Percentiles rank a stretch among this genome's conserved stretches.
phyloP scores from a whole-genome alignment of 768 basidiomycete genomes.

The Suillus clintonianus region DNA sequence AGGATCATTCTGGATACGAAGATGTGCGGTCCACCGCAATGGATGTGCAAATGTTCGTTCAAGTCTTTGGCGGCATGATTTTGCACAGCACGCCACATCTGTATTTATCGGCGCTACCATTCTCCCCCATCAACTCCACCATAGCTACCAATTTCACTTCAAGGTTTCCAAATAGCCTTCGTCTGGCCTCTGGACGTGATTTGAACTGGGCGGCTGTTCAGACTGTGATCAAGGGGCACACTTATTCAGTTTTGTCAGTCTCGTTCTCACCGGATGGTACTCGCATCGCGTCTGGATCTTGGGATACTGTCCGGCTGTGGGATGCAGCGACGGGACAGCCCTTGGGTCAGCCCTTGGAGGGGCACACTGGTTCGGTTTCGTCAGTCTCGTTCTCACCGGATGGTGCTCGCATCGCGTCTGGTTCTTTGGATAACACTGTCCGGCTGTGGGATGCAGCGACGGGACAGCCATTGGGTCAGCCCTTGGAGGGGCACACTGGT shows the following conservation, averaged over 20 bases:
- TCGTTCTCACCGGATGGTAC: not conserved
- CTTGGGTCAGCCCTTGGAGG: not conserved
- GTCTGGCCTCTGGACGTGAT: not conserved
- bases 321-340: not conserved
- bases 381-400: not conserved
- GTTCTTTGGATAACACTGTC: not conserved
- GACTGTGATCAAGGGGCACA: conserved; percentile 6
- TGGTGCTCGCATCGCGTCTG: not conserved
- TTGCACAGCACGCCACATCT: conserved; percentile 21
- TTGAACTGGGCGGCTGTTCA: conserved; percentile 18
- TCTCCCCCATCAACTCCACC: conserved; percentile 25
- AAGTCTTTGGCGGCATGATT: conserved; percentile 11
- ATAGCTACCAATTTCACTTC: not conserved
- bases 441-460: not conserved
- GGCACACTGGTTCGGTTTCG: not conserved
- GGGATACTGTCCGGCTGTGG: not conserved
- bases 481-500: not conserved
- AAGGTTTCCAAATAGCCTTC: conserved; percentile 2
- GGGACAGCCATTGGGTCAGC: not conserved
- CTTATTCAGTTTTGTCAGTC: not conserved
- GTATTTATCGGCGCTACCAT: conserved; percentile 24
- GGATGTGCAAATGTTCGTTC: conserved; percentile 15
- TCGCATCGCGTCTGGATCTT: not conserved
- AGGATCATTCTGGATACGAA: not conserved
- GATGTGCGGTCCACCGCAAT: not conserved